These are phyloP conservation scores for Populus alba DNA, from an alignment of 345 rosid species.

Conservation along the genomic window DNA sequence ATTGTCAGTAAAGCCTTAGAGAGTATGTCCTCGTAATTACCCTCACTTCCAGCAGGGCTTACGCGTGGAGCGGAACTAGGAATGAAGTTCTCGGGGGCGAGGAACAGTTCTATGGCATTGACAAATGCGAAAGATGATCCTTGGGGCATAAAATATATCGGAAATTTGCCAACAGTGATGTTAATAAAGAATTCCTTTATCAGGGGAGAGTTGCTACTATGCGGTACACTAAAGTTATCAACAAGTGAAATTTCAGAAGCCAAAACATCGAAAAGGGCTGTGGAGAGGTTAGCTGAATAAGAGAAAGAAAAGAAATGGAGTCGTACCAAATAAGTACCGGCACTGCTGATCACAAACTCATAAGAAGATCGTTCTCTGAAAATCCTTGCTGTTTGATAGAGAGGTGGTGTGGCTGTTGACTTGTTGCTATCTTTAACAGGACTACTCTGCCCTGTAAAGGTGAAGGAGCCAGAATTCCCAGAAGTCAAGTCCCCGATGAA, in stretches of 20 bases:
- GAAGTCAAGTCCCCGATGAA: constrained; percentile 39
- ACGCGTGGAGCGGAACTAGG: background rate
- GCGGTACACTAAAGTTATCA: background rate
- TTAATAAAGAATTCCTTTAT: constrained; percentile 11
- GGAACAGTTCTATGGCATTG: constrained; percentile 69
- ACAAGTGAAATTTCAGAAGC: constrained; percentile 10
- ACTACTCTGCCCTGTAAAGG: constrained; percentile 13
- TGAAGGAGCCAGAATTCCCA: constrained; percentile 14
- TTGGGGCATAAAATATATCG: constrained; percentile 36
- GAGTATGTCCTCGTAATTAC: constrained; percentile 6
- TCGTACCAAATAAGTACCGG: constrained; percentile 16
- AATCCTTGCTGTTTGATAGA: constrained; percentile 25
- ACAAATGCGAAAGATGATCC: constrained; percentile 46
- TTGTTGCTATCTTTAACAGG: background rate
- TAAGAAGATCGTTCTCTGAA: constrained; percentile 11
- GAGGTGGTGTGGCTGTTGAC: constrained; percentile 1
- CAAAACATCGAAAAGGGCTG: constrained; percentile 16
- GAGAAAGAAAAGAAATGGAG: constrained; percentile 22
- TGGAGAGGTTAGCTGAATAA: background rate
- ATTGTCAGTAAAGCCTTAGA: constrained; percentile 29
- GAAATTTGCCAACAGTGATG: background rate
- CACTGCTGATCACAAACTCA: background rate
- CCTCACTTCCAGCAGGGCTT: background rate
- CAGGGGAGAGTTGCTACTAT: background rate
- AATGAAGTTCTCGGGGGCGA: constrained; percentile 29